phyloP scores from a whole-genome alignment of 352 stramenopile genomes.

The Globisporangium echinulatum region DNA sequence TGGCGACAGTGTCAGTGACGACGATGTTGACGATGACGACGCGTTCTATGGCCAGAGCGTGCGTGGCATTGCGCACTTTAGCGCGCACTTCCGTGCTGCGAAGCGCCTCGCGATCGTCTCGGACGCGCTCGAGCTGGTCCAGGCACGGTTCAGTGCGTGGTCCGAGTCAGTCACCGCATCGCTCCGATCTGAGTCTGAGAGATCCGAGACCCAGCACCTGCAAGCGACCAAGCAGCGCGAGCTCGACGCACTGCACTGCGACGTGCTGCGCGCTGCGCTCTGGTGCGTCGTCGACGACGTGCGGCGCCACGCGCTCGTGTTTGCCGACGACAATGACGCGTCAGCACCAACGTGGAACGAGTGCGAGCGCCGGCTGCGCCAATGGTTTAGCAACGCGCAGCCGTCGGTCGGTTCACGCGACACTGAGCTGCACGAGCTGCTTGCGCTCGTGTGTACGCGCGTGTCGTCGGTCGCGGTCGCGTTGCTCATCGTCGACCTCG shows the following conservation, averaged over 20 bases:
- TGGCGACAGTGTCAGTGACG: constrained; percentile 11
- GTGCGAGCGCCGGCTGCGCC: constrained; percentile 8
- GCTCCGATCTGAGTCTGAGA: constrained; percentile 6
- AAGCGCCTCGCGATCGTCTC: constrained; percentile 52
- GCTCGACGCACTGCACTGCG: constrained; percentile 27
- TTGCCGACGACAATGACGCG: not conserved
- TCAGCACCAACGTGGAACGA: constrained; percentile 1
- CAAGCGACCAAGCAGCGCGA: constrained; percentile 20
- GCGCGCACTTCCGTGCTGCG: constrained; percentile 23
- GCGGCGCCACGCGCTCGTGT: not conserved
- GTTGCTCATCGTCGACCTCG: constrained; percentile 12
- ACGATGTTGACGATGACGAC: constrained; percentile 13
- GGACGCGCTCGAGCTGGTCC: constrained; percentile 35
- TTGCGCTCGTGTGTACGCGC: constrained; percentile 8
- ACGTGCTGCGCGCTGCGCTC: constrained; percentile 26
- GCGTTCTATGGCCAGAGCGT: constrained; percentile 57
- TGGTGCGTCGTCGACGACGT: constrained; percentile 21
- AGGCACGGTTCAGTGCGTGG: constrained; percentile 36
- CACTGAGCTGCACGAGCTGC: constrained; percentile 2
- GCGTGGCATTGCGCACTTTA: constrained; percentile 26
- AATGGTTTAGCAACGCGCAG: constrained; percentile 8
- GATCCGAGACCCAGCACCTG: constrained; percentile 9
- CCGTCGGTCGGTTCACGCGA: not conserved
- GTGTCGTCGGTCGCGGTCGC: constrained; percentile 11
- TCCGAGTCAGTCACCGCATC: constrained; percentile 2